These are phyloP conservation scores for Salvia splendens DNA, from an alignment of 257 asterid species.

Conservation along the genomic window DNA sequence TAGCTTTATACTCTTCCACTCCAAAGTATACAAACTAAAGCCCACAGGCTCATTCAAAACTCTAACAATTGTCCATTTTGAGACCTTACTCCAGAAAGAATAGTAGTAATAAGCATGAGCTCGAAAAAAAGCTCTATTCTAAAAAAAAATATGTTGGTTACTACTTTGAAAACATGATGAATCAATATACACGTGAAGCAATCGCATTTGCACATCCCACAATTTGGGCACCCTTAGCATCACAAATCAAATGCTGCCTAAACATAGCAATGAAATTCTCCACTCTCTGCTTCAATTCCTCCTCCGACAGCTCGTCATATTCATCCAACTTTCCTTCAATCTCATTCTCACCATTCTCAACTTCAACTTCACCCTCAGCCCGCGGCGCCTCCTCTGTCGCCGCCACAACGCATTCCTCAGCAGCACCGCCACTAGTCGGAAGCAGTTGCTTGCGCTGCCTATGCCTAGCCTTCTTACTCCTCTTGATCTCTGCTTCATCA, in stretches of 20 bases:
- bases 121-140: too few species aligned
- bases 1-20: too few species aligned
- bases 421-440: neutral
- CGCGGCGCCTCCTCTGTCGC: neutral
- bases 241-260: conserved; percentile 84
- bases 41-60: too few species aligned
- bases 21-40: too few species aligned
- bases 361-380: neutral
- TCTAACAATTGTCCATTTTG: too few species aligned
- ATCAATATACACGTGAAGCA: conserved; percentile 8
- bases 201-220: neutral
- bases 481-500: conserved; percentile 21
- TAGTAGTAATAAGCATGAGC: too few species aligned
- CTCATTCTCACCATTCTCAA: conserved; percentile 21
- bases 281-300: conserved; percentile 78
- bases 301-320: conserved; percentile 58
- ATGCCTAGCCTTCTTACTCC: conserved; percentile 20
- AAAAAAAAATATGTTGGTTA: too few species aligned
- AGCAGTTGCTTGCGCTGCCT: neutral
- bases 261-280: conserved; percentile 93
- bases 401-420: neutral
- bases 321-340: conserved; percentile 31
- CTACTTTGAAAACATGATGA: neutral
- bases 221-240: conserved; percentile 53
- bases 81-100: too few species aligned